These are phyloP conservation scores for Alisma plantagoaquatica DNA, from an alignment of 106 monocot species.

Conservation along the genomic window DNA sequence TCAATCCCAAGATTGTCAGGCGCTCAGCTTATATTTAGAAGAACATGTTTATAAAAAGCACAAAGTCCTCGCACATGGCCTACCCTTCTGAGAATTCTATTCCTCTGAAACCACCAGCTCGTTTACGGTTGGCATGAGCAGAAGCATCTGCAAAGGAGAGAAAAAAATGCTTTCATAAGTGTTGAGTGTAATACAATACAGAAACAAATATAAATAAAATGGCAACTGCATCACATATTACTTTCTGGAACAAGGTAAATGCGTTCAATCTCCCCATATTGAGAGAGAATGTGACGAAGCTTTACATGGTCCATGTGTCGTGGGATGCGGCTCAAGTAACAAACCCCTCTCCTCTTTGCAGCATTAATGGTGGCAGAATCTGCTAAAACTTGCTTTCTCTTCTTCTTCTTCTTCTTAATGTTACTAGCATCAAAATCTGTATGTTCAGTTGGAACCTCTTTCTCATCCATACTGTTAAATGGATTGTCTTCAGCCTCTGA, in stretches of 20 bases:
- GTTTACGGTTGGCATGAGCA: conserved; percentile 36
- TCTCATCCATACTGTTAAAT: no score
- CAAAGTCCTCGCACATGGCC: neutral
- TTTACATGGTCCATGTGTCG: conserved; percentile 78
- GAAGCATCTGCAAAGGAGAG: conserved; percentile 33
- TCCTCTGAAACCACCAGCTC: conserved; percentile 42
- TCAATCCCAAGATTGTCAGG: no score
- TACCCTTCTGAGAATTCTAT: conserved; percentile 87
- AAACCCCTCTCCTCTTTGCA: conserved; percentile 50
- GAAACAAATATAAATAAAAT: neutral
- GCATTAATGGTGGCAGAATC: no score
- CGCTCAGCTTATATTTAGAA: no score
- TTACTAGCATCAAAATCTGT: no score
- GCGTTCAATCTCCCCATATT: conserved; percentile 59
- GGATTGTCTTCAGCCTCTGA: no score
- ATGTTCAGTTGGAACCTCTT: no score
- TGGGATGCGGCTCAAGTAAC: conserved; percentile 84
- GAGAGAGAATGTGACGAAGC: conserved; percentile 73
- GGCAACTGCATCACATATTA: conserved; percentile 6
- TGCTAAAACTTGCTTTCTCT: neutral
- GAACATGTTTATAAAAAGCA: neutral
- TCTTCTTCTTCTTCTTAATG: neutral
- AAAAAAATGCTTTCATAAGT: conserved; percentile 7
- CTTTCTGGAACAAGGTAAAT: conserved; percentile 77
- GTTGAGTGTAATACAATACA: neutral